Base-by-base conservation (phyloP, 2,329 filamentous ascomycete genomes). In the Alternaria viburni region DNA sequence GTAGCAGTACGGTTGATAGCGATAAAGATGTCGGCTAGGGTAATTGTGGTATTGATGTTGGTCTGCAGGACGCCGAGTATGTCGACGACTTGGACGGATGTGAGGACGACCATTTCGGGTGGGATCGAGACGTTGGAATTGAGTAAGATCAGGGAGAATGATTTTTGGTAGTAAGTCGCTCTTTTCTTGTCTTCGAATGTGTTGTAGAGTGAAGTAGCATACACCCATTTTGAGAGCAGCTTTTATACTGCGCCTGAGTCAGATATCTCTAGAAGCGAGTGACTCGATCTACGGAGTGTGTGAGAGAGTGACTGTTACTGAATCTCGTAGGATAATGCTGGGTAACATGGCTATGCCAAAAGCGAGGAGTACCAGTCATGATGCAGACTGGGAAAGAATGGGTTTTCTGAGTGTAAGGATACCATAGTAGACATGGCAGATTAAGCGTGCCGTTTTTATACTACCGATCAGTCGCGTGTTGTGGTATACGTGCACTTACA, bases 261-360 rank as follows among this genome's bases (percentile, higher is more conserved):
- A 36, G 15, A n/a, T n/a, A 5, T n/a, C 2, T 2, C 13, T 7
- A 8, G 13, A 0, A 15, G 6, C 0, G 7, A 36, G 15, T 36
- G 32, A 36, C 32, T n/a, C 0, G 0, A 36, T 5, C 4, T n/a
- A n/a, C 4, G 2, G 1, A 36, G 0, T 5, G 13, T 1, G 30
- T 8, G 1, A 15, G 0, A 4, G 13, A n/a, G 32, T 36, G 15
- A 36, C 32, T n/a, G 32, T 36, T 6, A 15, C 30, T 30, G 5
- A 2, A 6, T 13, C 28, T 5, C 12, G 26, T 12, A 30, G 28
- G 28, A 13, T 6, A 5, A 30, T 30, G 6, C 30, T 32, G 12
- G 3, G 32, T n/a, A 36, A 9, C 32, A n/a, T 36, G 15, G 13
- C 32, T 36, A n/a, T 36, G 1, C 4, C 32, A 13, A 4, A 15